Base-by-base conservation (phyloP, 345 rosid genomes). In the Alliaria petiolata region DNA sequence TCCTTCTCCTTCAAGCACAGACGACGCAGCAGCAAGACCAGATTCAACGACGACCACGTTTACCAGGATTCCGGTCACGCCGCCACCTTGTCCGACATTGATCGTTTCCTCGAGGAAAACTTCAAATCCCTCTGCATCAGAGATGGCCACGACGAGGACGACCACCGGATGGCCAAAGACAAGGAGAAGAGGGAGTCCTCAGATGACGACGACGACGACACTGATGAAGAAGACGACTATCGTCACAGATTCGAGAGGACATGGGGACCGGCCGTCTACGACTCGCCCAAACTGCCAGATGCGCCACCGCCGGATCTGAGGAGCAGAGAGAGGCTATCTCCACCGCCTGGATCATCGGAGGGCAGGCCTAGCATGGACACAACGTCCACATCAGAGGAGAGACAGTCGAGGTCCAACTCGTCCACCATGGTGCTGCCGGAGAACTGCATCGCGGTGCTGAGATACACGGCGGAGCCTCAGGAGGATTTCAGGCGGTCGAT, bases 41-140 rank as follows among this genome's bases (percentile, higher is more conserved):
- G 54, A 39, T 39, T 47, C 68, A 14, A 40, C 64, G 71, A 64
- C 44, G 76, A 65, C 20, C 53, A 30, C 42, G 44, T 17, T 38
- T 10, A 19, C 52, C 73, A 51, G 13, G 72, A 26, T 3, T 38
- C 70, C 2, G 58, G 62, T 38, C 79, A 33, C 2, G 86, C 88
- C 0, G 96, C 96, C 2, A 89, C 96, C 3, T 87, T 91, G 44
- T 81, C 85, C 0, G 98, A 93, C 36, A 70, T 93, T 12, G 98
- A 93, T 67, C 87, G 83, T 13, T 93, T 91, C 76, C 87, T 91
- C 31, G 81, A 77, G 14, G 96, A 91, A 77, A 93, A 93, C 76
- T 91, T 93, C 77, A 84, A 67, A 54, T 89, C 98, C n/a, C 85
- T 93, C 39, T 93, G 85, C 62, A 55, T 87, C 42, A 57, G 66